phyloP scores from a whole-genome alignment of 345 rosid genomes.

The Luvunga scandens region DNA sequence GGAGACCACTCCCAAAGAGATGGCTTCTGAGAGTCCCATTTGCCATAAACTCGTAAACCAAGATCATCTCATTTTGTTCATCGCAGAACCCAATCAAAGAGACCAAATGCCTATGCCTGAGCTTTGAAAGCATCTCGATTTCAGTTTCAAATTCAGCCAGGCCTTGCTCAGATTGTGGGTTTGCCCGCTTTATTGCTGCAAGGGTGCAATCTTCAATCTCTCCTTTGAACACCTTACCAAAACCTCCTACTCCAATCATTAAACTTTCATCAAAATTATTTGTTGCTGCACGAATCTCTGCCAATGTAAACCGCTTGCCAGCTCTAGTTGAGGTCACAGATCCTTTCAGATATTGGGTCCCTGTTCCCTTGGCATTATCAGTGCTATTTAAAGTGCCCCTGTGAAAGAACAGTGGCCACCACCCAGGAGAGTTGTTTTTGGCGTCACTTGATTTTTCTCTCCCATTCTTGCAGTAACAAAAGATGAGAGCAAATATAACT shows the following conservation, averaged over 20 bases:
- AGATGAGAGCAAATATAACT: conserved; percentile 18
- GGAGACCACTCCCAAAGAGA: conserved; percentile 69
- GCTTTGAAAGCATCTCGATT: conserved; percentile 84
- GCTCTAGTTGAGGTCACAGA: conserved; percentile 39
- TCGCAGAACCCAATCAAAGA: conserved; percentile 91
- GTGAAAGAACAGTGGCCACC: conserved; percentile 68
- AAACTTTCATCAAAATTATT: conserved; percentile 71
- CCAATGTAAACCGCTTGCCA: conserved; percentile 63
- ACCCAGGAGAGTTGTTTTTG: conserved; percentile 48
- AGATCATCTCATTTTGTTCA: conserved; percentile 83
- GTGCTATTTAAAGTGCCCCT: conserved; percentile 40
- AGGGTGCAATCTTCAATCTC: conserved; percentile 71
- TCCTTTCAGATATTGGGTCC: conserved; percentile 32
- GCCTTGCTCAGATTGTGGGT: conserved; percentile 92
- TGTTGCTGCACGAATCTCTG: conserved; percentile 76
- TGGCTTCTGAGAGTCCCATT: conserved; percentile 85
- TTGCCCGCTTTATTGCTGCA: conserved; percentile 80
- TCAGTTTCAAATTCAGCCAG: conserved; percentile 84
- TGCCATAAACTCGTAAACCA: conserved; percentile 93
- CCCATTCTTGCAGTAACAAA: conserved; percentile 42
- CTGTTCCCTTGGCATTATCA: conserved; percentile 52
- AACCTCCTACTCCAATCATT: conserved; percentile 86
- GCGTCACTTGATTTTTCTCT: conserved; percentile 32
- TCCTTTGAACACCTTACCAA: conserved; percentile 86
- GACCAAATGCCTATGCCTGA: conserved; percentile 86